Evolutionary conservation across 2,329 filamentous ascomycete genomes (phyloP).

Genomic region (Penicillium hordei): DNA sequence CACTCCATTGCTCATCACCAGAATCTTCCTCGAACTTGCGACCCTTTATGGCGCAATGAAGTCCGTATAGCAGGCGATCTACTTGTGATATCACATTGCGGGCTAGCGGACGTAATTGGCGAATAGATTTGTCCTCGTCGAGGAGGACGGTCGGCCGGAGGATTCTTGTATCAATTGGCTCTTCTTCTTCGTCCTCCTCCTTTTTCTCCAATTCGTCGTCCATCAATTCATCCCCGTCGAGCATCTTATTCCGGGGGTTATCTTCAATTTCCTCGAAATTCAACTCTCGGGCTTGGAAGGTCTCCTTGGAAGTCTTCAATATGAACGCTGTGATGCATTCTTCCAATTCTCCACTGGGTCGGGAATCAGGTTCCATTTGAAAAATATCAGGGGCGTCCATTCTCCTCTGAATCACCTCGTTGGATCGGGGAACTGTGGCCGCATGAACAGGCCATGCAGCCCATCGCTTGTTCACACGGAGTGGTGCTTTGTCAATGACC

Average conservation of each 20-base stretch:
- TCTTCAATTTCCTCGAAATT: constrained; percentile 14
- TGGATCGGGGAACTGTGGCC: constrained; percentile 59
- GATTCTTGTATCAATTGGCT: constrained; percentile 7
- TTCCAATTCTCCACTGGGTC: constrained; percentile 63
- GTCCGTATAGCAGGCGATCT: constrained; percentile 66
- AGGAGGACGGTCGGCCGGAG: constrained; percentile 31
- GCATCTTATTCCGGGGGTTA: constrained; percentile 11
- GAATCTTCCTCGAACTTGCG: constrained; percentile 37
- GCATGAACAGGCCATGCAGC: constrained; percentile 79
- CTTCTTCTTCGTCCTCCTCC: constrained; percentile 20
- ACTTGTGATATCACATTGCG: constrained; percentile 69
- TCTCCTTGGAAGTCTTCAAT: constrained; percentile 66
- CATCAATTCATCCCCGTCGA: constrained; percentile 20
- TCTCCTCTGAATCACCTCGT: constrained; percentile 52
- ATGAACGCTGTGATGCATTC: constrained; percentile 69
- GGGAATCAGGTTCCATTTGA: constrained; percentile 44
- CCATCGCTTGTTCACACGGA: constrained; percentile 62
- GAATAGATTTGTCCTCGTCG: constrained; percentile 42
- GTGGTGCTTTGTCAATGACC: constrained; percentile 23
- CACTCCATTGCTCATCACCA: constrained; percentile 30
- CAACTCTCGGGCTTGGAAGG: constrained; percentile 52
- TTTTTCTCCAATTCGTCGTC: constrained; percentile 3
- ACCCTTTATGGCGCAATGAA: constrained; percentile 67
- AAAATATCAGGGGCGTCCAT: constrained; percentile 55
- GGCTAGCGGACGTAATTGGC: constrained; percentile 65